Evolutionary conservation across 2,329 filamentous ascomycete genomes (phyloP), one percentile per base, ranked within the genome.

Genomic region (Aspergillus calidoustus): DNA sequence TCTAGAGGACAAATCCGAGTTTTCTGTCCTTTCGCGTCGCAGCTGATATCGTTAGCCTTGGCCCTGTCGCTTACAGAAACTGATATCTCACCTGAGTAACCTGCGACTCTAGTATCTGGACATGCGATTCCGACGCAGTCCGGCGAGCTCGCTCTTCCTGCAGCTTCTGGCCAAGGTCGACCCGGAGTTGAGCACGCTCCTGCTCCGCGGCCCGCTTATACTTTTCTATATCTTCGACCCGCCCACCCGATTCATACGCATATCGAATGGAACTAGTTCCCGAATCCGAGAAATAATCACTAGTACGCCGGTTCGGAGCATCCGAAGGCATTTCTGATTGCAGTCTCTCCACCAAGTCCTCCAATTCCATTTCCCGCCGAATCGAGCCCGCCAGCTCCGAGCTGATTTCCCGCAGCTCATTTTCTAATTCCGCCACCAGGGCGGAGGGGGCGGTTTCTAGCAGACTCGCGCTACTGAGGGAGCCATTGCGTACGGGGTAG

Each of bases 221-320:
- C 75, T 88, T 91, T 63, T 96, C 92, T 38, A 97, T 81, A 74
- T 97, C 92, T 71, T 89, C 87, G 34, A 77, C 79, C 50, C 85
- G 83, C 15, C 78, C 79, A 46, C 68, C 69, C 62, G 86, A 82
- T 51, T 91, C 89, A 64, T 85, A 81, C 1, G 90, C 89, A 71
- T 89, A 90, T 71, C 92, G 91, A 57, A 91, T 85, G 1, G 92
- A 94, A 76, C 92, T 94, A 61, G 92, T 90, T 34, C 95, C 95
- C 6, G 93, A 97, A 76, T 99, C 95, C 2, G 95, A 99, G 76
- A 95, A 99, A 80, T 99, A 98, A 79, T 99, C 95, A 79, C 95
- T 98, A 9, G 92, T 96, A 63, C 94, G 87, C 74, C 91, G 90
- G 65, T 86, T 88, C 30, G 84, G 73, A 1, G 57, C 63, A n/a